Conservation (phyloP, 139 green algal species). For the Micromonas pusilla region DNA sequence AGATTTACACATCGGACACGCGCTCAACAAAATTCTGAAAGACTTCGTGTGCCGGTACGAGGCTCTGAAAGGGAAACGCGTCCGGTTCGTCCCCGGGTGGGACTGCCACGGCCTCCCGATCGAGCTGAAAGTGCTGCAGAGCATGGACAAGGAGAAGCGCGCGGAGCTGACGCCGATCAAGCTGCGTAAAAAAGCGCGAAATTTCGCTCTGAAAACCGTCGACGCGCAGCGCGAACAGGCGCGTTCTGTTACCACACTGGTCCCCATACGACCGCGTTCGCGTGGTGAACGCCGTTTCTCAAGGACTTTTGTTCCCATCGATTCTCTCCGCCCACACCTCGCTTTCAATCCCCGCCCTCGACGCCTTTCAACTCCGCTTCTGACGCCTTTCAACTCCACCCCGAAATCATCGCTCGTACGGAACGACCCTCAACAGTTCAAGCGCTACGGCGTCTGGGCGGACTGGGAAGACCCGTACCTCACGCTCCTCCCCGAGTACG, state of each 20-base stretch:
- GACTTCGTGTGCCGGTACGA: constrained; percentile 84
- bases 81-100: constrained; percentile 88
- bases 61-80: constrained; percentile 40
- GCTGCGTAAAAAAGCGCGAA: constrained; percentile 70
- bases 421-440: too few species aligned
- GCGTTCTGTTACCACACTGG: too few species aligned
- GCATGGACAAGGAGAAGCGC: constrained; percentile 49
- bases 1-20: constrained; percentile 96
- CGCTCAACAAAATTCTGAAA: constrained; percentile 99
- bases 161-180: constrained; percentile 64
- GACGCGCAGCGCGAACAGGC: constrained; percentile 68
- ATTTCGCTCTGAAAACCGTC: constrained; percentile 85
- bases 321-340: too few species aligned
- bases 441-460: constrained; percentile 51
- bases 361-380: too few species aligned
- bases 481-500: constrained; percentile 63
- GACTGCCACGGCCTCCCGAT: constrained; percentile 98
- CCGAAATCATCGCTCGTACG: too few species aligned
- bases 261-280: too few species aligned
- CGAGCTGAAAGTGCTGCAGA: constrained; percentile 82
- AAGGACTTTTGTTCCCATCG: too few species aligned
- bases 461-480: constrained; percentile 76
- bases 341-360: too few species aligned
- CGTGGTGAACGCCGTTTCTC: too few species aligned
- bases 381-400: too few species aligned